Percentiles rank a stretch among this genome's conserved stretches.
Conservation (phyloP, 2,329 filamentous ascomycete genomes). For the Claviceps arundinis region DNA sequence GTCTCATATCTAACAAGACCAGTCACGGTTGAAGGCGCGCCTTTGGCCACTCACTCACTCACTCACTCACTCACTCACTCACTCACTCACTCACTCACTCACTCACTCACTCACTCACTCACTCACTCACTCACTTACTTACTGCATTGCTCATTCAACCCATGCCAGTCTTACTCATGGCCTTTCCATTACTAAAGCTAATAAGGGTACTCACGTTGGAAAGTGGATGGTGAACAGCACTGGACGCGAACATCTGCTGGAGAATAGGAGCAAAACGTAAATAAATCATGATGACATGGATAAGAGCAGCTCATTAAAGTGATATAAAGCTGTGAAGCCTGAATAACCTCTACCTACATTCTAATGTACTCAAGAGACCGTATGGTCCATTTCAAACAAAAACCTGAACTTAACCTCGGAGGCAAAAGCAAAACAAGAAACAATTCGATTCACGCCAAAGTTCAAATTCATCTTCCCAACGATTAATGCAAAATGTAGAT, state of each 20-base stretch:
- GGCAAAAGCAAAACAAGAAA: not conserved
- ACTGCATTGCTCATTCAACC: no score
- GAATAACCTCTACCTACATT: not conserved
- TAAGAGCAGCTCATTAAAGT: not conserved
- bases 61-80: not conserved
- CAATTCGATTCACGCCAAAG: not conserved
- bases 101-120: no score
- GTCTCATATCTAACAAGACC: no score
- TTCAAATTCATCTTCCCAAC: slow-evolving; percentile 4
- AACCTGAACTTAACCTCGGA: not conserved
- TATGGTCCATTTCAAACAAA: not conserved
- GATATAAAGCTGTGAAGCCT: not conserved
- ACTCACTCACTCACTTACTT: no score
- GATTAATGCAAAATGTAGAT: not conserved
- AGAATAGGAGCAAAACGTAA: no score
- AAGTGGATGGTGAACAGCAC: no score
- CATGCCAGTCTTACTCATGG: no score
- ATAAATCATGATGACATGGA: not conserved
- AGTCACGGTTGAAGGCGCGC: no score
- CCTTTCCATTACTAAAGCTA: no score
- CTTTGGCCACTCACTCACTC: no score
- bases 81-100: not conserved
- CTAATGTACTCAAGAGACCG: not conserved
- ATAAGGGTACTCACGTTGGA: no score
- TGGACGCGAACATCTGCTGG: no score